Percentiles rank a stretch among this genome's conserved stretches.
Conservation (phyloP, 805 yeast genomes). For the Pichia ethanolica region DNA sequence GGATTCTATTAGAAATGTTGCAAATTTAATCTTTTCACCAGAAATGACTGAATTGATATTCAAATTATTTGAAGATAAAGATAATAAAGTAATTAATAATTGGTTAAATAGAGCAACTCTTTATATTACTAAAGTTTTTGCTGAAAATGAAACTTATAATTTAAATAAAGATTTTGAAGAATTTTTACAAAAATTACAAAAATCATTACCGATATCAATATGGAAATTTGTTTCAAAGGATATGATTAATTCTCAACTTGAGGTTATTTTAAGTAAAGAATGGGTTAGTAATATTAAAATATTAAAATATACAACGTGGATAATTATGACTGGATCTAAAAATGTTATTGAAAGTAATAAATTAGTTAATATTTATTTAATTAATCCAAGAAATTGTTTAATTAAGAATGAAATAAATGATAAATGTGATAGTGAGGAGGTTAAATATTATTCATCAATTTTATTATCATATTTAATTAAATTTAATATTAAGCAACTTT, state of each 20-base stretch:
- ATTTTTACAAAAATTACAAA: conserved; percentile 28
- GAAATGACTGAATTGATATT: conserved; percentile 18
- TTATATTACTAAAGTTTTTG: conserved; percentile 55
- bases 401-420: background rate
- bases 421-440: conserved; percentile 10
- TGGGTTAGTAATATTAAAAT: conserved; percentile 40
- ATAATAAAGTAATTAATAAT: conserved; percentile 25
- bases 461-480: conserved; percentile 43
- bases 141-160: conserved; percentile 31
- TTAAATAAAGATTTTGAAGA: conserved; percentile 24
- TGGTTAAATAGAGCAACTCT: conserved; percentile 58
- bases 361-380: conserved; percentile 56
- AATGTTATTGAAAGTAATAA: conserved; percentile 37
- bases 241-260: conserved; percentile 56
- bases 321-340: conserved; percentile 33
- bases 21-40: conserved; percentile 23
- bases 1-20: conserved; percentile 27
- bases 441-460: conserved; percentile 38
- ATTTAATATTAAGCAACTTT: conserved; percentile 37
- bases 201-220: conserved; percentile 26
- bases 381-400: conserved; percentile 39
- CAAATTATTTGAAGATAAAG: conserved; percentile 5
- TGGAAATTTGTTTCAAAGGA: conserved; percentile 37
- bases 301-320: conserved; percentile 38
- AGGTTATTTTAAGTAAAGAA: conserved; percentile 41